phyloP scores from a whole-genome alignment of 2,329 filamentous ascomycete genomes.

The Chrysoporthe puriensis region DNA sequence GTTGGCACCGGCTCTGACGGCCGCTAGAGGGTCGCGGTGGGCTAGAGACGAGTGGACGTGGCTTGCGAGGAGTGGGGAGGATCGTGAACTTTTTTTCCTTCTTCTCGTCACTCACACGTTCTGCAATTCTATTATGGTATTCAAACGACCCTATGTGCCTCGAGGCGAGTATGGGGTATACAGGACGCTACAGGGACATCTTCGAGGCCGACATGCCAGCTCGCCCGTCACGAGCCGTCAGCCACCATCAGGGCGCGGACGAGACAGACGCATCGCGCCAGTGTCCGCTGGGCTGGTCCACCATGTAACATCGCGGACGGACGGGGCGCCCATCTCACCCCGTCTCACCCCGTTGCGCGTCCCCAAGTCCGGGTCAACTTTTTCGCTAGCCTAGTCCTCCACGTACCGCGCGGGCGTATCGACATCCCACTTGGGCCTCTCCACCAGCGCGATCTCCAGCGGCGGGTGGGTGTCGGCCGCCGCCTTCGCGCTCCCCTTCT shows the following conservation, averaged over 20 bases:
- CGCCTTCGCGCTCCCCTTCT: constrained; percentile 18
- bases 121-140: not conserved
- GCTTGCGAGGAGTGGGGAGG: not conserved
- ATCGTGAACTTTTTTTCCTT: no score
- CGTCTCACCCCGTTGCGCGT: not conserved
- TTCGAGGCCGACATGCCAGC: not conserved
- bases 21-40: no score
- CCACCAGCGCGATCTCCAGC: constrained; percentile 84
- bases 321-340: constrained; percentile 8
- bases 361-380: not conserved
- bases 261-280: not conserved
- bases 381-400: constrained; percentile 36
- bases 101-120: not conserved
- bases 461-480: constrained; percentile 33
- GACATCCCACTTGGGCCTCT: constrained; percentile 83
- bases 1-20: no score
- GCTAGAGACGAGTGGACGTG: not conserved
- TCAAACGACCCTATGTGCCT: not conserved
- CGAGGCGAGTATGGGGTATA: not conserved
- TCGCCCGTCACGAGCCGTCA: not conserved
- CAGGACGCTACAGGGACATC: not conserved
- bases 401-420: constrained; percentile 75
- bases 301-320: not conserved
- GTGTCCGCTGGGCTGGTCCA: not conserved
- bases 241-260: not conserved